These are phyloP conservation scores for Pseudomassariella vexata DNA, from an alignment of 2,329 filamentous ascomycete genomes.

Conservation along the genomic window DNA sequence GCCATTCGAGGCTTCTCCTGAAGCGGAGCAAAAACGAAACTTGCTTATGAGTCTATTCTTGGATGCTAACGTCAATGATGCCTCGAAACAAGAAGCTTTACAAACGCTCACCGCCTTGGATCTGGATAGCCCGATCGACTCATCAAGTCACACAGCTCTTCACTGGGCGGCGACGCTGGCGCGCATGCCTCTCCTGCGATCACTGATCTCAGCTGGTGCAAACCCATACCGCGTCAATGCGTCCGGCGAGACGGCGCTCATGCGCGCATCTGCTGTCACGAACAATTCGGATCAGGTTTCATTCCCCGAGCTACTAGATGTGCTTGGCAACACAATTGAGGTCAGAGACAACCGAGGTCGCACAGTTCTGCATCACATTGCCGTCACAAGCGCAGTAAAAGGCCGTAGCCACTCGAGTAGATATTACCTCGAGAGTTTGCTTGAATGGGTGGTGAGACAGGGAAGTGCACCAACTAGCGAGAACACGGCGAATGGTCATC, in stretches of 20 bases:
- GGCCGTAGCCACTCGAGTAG: slow-evolving; percentile 86
- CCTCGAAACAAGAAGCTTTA: slow-evolving; percentile 69
- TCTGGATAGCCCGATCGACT: slow-evolving; percentile 87
- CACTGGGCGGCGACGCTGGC: slow-evolving; percentile 96
- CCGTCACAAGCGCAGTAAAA: slow-evolving; percentile 91
- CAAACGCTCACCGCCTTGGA: slow-evolving; percentile 71
- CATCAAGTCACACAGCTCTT: slow-evolving; percentile 80
- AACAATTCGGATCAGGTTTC: slow-evolving; percentile 90
- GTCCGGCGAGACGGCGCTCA: slow-evolving; percentile 85
- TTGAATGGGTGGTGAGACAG: slow-evolving; percentile 91
- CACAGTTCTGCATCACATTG: slow-evolving; percentile 93
- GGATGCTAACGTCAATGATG: slow-evolving; percentile 62
- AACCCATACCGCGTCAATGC: slow-evolving; percentile 85
- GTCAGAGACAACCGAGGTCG: slow-evolving; percentile 82
- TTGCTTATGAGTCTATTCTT: slow-evolving; percentile 79
- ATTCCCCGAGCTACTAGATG: slow-evolving; percentile 85
- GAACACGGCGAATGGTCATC: slow-evolving; percentile 20
- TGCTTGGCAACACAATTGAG: slow-evolving; percentile 85
- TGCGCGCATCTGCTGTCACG: slow-evolving; percentile 86
- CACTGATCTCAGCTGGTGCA: slow-evolving; percentile 77
- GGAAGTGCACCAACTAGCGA: slow-evolving; percentile 58
- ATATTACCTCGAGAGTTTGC: slow-evolving; percentile 89
- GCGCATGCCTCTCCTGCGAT: slow-evolving; percentile 72
- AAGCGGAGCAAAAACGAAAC: slow-evolving; percentile 74
- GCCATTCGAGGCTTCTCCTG: slow-evolving; percentile 52